Evolutionary conservation across 495 filamentous ascomycete species (phyloP).

Genomic region (Staphylotrichum tortipilum): DNA sequence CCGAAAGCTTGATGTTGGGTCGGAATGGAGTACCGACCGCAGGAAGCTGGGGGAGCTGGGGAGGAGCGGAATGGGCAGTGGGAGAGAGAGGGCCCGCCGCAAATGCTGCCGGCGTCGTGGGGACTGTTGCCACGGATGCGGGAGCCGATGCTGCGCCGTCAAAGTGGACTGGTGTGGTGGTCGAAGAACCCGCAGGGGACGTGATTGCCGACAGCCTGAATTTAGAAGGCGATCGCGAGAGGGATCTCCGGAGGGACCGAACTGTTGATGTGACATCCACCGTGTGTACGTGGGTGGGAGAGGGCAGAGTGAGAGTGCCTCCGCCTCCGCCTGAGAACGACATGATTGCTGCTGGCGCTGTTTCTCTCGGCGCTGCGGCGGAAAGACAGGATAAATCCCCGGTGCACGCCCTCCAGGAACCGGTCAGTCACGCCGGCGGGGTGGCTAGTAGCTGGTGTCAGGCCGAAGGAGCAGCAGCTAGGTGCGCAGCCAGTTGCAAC

Average conservation of each 20-base stretch:
- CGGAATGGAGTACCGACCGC: slow-evolving; percentile 31
- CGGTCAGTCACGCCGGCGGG: too few species aligned
- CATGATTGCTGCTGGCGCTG: too few species aligned
- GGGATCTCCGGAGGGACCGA: slow-evolving; percentile 67
- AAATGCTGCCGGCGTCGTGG: slow-evolving; percentile 24
- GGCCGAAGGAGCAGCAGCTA: too few species aligned
- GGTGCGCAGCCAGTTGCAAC: too few species aligned
- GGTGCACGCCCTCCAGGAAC: too few species aligned
- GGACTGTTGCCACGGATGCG: slow-evolving; percentile 1
- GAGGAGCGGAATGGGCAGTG: slow-evolving; percentile 22
- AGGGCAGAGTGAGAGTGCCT: slow-evolving; percentile 71
- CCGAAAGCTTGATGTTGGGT: slow-evolving; percentile 43
- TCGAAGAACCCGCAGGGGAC: slow-evolving; percentile 1
- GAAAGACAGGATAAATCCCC: too few species aligned
- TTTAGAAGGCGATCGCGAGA: slow-evolving; percentile 83
- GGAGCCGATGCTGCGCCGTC: too few species aligned
- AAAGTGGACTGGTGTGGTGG: slow-evolving; percentile 9
- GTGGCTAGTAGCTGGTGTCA: too few species aligned
- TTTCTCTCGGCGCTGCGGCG: too few species aligned
- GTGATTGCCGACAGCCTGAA: slow-evolving; percentile 47
- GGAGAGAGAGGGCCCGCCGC: slow-evolving; percentile 15
- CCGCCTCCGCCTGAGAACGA: slow-evolving; percentile 48
- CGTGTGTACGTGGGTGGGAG: slow-evolving; percentile 71
- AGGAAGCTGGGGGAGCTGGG: slow-evolving; percentile 29
- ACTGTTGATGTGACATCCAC: slow-evolving; percentile 71